These are phyloP conservation scores for Penicillium sp. DNA, from an alignment of 2,329 filamentous ascomycete genomes.

Conservation along the genomic window DNA sequence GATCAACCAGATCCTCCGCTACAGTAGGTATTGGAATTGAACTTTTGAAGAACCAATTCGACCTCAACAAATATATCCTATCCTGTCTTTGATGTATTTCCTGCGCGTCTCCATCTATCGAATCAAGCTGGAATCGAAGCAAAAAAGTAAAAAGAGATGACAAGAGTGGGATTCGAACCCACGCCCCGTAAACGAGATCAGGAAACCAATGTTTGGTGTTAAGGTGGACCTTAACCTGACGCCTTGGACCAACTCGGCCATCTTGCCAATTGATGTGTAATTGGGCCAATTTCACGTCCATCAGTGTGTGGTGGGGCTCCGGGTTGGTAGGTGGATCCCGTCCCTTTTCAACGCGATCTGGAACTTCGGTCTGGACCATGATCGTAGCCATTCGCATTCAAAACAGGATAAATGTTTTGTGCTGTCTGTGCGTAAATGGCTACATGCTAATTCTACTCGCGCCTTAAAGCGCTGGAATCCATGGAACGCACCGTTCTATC, in stretches of 20 bases:
- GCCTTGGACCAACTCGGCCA: conserved; percentile 35
- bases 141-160: conserved; percentile 3
- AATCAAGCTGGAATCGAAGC: background rate
- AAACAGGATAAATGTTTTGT: too few relatives aligned
- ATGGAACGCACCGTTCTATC: too few relatives aligned
- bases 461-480: too few relatives aligned
- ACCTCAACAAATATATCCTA: too few relatives aligned
- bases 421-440: too few relatives aligned
- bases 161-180: conserved; percentile 25
- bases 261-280: conserved; percentile 21
- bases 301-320: background rate
- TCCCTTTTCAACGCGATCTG: background rate
- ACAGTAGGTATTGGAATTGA: too few relatives aligned
- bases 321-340: background rate
- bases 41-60: too few relatives aligned
- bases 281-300: background rate
- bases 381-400: too few relatives aligned
- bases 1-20: too few relatives aligned
- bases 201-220: conserved; percentile 16
- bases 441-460: too few relatives aligned
- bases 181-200: conserved; percentile 22
- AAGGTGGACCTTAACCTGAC: conserved; percentile 34
- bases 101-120: too few relatives aligned
- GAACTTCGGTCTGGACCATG: background rate
- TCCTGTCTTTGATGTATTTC: too few relatives aligned